Conservation (phyloP, 202 grass and related monocot genomes). For the Panicum virgatum region DNA sequence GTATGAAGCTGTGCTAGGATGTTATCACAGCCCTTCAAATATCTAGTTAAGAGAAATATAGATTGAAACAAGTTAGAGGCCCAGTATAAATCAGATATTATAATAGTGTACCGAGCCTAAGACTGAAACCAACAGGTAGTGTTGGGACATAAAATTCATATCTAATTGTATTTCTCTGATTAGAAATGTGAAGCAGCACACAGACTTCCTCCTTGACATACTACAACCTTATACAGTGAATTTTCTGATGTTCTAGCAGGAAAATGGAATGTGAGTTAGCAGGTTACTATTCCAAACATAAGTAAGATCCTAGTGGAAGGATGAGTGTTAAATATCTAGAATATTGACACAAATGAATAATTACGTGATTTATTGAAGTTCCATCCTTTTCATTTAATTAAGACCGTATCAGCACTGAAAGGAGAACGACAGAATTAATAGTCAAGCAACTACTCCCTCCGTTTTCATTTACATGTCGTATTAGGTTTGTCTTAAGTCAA, state of each 20-base stretch:
- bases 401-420: neutral
- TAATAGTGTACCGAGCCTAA: neutral
- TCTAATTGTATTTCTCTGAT: neutral
- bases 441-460: too few species aligned
- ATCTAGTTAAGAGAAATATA: constrained; percentile 52
- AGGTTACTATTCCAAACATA: constrained; percentile 10
- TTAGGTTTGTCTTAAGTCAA: too few species aligned
- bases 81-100: constrained; percentile 11
- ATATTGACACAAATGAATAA: neutral
- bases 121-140: neutral
- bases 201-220: neutral
- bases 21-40: constrained; percentile 96
- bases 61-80: constrained; percentile 7
- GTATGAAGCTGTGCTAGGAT: constrained; percentile 91
- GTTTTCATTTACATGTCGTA: too few species aligned
- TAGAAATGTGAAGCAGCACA: constrained; percentile 1
- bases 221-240: constrained; percentile 5
- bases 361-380: constrained; percentile 3
- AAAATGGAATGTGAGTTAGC: neutral
- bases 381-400: neutral
- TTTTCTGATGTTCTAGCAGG: constrained; percentile 1
- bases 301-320: neutral
- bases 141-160: neutral
- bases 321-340: neutral
- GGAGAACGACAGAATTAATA: neutral